A percentile compares a stretch with the other conserved stretches of the same genome.
Evolutionary conservation across 2,329 filamentous ascomycete genomes (phyloP).

Genomic region (Diaporthe sp.): DNA sequence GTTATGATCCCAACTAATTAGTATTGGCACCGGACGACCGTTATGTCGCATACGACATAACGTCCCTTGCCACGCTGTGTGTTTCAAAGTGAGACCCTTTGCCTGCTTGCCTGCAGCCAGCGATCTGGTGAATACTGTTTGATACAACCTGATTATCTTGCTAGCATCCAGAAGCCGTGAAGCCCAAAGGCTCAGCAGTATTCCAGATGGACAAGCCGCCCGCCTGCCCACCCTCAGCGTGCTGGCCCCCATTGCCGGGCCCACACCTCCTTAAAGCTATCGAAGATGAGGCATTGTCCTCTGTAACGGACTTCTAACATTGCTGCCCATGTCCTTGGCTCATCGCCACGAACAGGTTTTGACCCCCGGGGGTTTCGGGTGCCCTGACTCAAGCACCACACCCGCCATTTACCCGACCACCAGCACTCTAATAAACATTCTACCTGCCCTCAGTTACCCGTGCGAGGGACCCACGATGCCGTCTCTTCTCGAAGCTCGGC

Average conservation of each 20-base stretch:
- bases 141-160: conserved; percentile 7
- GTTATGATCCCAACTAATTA: not conserved
- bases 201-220: not conserved
- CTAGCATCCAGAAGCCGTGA: not conserved
- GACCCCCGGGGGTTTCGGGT: conserved; percentile 13
- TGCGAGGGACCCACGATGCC: not conserved
- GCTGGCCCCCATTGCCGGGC: not conserved
- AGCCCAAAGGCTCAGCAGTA: not conserved
- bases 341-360: conserved; percentile 22
- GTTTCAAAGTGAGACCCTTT: conserved; percentile 11
- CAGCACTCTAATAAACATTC: not conserved
- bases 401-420: conserved; percentile 3
- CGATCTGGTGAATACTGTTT: not conserved
- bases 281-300: not conserved
- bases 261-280: conserved; percentile 1
- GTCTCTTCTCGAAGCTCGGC: conserved; percentile 23
- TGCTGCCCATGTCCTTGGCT: conserved; percentile 13
- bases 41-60: not conserved
- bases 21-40: not conserved
- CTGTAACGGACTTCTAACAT: not conserved
- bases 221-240: not conserved
- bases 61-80: not conserved
- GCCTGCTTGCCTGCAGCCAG: not conserved
- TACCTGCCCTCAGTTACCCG: not conserved
- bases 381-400: not conserved